A percentile compares a stretch with the other conserved stretches of the same genome.
These are phyloP conservation scores for Diaporthe eres DNA, from an alignment of 2,329 filamentous ascomycete species.

Conservation along the genomic window DNA sequence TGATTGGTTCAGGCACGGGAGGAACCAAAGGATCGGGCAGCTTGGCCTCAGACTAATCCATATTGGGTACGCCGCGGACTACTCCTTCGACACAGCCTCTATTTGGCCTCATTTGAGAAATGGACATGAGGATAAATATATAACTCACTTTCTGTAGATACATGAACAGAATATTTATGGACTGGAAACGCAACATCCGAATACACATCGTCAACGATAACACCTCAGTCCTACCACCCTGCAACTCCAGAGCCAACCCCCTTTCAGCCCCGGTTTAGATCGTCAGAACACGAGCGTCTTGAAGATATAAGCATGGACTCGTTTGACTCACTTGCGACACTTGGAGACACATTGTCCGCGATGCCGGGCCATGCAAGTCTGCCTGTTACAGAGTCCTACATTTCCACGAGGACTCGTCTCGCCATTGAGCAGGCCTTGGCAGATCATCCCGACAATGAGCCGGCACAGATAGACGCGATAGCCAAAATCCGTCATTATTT, in stretches of 20 bases:
- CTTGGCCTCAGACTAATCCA: conserved; percentile 7
- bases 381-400: not conserved
- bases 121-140: not conserved
- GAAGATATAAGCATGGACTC: conserved; percentile 17
- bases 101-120: not conserved
- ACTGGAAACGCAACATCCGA: not conserved
- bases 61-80: not conserved
- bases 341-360: conserved; percentile 1
- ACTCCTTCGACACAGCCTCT: not conserved
- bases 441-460: not conserved
- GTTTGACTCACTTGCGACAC: not conserved
- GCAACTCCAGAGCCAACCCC: not conserved
- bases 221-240: not conserved
- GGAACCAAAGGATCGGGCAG: not conserved
- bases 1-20: not conserved
- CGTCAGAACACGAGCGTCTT: not conserved
- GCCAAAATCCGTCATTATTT: conserved; percentile 22
- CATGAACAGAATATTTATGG: not conserved
- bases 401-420: not conserved
- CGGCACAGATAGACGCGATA: conserved; percentile 30
- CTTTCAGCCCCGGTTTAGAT: not conserved
- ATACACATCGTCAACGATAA: not conserved
- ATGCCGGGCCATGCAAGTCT: conserved; percentile 16
- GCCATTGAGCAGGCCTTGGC: conserved; percentile 8
- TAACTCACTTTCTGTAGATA: not conserved